A percentile compares a stretch with the other conserved stretches of the same genome.
These are phyloP conservation scores for Globisporangium splendens DNA, from an alignment of 352 stramenopile genomes.

Conservation along the genomic window DNA sequence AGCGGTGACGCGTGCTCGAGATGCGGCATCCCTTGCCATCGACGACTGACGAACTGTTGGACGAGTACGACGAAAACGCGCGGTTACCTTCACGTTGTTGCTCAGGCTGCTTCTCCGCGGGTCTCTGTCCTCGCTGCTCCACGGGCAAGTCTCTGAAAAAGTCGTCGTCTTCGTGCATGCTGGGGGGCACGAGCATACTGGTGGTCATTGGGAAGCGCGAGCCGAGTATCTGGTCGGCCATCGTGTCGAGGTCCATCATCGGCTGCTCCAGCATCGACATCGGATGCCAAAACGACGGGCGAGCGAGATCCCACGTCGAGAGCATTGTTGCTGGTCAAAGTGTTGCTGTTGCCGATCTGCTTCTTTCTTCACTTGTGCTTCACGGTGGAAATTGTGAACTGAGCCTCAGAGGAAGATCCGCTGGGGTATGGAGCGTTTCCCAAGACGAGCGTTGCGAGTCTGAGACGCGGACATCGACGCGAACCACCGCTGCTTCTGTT, in stretches of 20 bases:
- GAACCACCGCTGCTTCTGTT: too few relatives aligned
- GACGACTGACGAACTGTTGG: constrained; percentile 64
- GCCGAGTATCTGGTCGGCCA: constrained; percentile 39
- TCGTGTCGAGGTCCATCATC: constrained; percentile 64
- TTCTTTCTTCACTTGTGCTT: too few relatives aligned
- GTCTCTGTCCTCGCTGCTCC: constrained; percentile 23
- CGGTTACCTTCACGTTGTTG: constrained; percentile 23
- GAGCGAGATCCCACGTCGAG: constrained; percentile 77
- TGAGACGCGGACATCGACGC: too few relatives aligned
- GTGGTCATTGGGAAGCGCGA: constrained; percentile 12
- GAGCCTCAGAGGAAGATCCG: too few relatives aligned
- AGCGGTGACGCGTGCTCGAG: constrained; percentile 70
- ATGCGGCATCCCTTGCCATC: constrained; percentile 65
- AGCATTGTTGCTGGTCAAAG: constrained; percentile 27
- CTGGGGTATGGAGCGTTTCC: too few relatives aligned
- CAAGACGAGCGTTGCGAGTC: too few relatives aligned
- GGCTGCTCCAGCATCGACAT: constrained; percentile 81
- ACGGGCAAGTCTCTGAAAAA: constrained; percentile 80
- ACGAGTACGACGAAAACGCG: constrained; percentile 77
- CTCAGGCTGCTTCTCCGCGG: constrained; percentile 13
- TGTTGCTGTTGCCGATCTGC: too few relatives aligned
- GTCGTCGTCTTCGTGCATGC: constrained; percentile 33
- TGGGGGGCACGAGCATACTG: constrained; percentile 3
- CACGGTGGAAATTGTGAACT: too few relatives aligned
- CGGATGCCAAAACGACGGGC: constrained; percentile 72